Conservation (phyloP, 2,329 filamentous ascomycete species). For the Mycosphaerella sp. region DNA sequence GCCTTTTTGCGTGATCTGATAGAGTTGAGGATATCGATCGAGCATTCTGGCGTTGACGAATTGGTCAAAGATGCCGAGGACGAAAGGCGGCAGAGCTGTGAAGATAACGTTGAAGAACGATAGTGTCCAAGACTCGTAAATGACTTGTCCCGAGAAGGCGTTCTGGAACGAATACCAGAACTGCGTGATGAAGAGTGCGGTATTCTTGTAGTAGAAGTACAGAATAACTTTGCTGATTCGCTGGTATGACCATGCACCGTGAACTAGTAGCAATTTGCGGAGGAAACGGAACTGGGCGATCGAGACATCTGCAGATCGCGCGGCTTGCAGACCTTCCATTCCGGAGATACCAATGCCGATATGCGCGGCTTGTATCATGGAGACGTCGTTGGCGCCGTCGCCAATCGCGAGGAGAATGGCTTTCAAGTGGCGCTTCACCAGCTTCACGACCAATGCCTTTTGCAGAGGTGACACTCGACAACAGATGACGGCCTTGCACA, state of each 20-base stretch:
- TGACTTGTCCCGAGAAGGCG: constrained; percentile 93
- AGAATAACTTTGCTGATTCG: constrained; percentile 94
- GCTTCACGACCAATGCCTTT: constrained; percentile 94
- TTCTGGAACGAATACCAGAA: constrained; percentile 97
- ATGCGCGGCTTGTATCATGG: constrained; percentile 98
- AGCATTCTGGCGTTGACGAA: constrained; percentile 91
- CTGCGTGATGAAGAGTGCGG: constrained; percentile 96
- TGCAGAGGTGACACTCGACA: constrained; percentile 92
- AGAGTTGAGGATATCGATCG: constrained; percentile 93
- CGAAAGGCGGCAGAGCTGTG: constrained; percentile 86
- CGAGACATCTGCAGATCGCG: constrained; percentile 88
- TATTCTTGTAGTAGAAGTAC: constrained; percentile 99
- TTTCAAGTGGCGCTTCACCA: constrained; percentile 91
- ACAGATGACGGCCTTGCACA: constrained; percentile 99
- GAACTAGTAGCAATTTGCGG: constrained; percentile 86
- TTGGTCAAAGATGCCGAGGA: constrained; percentile 93
- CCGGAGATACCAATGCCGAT: constrained; percentile 97
- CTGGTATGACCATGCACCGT: constrained; percentile 97
- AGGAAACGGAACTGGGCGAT: constrained; percentile 95
- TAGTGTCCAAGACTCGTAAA: constrained; percentile 99
- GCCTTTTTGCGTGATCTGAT: constrained; percentile 86
- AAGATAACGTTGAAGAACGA: constrained; percentile 99
- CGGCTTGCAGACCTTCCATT: constrained; percentile 92
- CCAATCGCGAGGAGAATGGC: constrained; percentile 91
- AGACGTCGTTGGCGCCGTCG: constrained; percentile 98